These are phyloP conservation scores for Tillandsia leiboldiana DNA, from an alignment of 176 grass and related monocot genomes.

Conservation along the genomic window DNA sequence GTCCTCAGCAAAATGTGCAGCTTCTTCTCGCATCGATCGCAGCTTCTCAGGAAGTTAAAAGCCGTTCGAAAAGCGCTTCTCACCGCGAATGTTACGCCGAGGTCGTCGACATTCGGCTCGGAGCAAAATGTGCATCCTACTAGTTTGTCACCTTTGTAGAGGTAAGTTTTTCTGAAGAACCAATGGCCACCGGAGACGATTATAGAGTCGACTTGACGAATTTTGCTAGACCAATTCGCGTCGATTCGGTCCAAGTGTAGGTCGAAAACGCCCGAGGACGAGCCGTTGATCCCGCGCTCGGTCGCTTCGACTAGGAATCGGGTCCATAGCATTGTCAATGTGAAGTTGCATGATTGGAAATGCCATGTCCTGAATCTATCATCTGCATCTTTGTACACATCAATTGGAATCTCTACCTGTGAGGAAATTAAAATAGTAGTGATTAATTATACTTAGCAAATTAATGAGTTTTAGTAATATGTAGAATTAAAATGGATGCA, in stretches of 20 bases:
- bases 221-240: constrained; percentile 12
- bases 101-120: neutral
- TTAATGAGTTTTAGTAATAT: no score
- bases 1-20: constrained; percentile 13
- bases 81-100: constrained; percentile 8
- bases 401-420: constrained; percentile 31
- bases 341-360: constrained; percentile 36
- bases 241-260: constrained; percentile 20
- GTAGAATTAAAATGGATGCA: no score
- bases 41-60: constrained; percentile 18
- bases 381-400: constrained; percentile 13
- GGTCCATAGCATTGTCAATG: constrained; percentile 14
- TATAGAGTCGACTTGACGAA: constrained; percentile 13
- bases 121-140: constrained; percentile 17
- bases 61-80: constrained; percentile 14
- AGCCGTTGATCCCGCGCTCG: constrained; percentile 9
- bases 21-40: neutral
- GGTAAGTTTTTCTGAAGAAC: constrained; percentile 22
- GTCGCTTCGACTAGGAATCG: constrained; percentile 13
- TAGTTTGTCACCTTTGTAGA: constrained; percentile 15
- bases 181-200: constrained; percentile 22
- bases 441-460: neutral
- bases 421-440: neutral
- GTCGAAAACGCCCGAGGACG: neutral
- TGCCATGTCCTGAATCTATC: constrained; percentile 23